These are phyloP conservation scores for Plasmodium gonderi DNA, from an alignment of 169 alveolate genomes.

Conservation along the genomic window DNA sequence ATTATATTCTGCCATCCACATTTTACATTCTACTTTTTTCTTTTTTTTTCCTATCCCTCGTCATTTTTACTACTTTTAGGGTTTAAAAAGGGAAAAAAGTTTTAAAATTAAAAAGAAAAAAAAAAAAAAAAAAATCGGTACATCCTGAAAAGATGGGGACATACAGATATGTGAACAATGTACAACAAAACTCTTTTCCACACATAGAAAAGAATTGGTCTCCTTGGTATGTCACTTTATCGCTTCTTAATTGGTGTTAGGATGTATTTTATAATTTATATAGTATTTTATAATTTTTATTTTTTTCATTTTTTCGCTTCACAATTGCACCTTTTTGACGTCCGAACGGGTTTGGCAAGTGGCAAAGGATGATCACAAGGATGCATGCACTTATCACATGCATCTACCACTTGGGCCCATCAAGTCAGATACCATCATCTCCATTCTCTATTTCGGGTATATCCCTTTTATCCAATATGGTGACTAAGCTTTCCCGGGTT, in stretches of 20 bases:
- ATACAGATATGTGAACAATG: neutral
- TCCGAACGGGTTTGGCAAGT: too few relatives aligned
- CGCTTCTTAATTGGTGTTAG: too few relatives aligned
- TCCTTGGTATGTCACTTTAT: neutral
- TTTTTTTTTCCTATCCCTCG: neutral
- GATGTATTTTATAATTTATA: neutral
- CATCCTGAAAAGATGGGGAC: neutral
- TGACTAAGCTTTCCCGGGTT: constrained; percentile 47
- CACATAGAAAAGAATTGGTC: neutral
- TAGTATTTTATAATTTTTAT: neutral
- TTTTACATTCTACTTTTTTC: neutral
- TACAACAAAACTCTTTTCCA: neutral
- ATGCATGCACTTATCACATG: neutral
- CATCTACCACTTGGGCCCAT: neutral
- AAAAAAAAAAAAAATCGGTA: neutral
- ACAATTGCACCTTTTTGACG: neutral
- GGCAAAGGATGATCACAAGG: neutral
- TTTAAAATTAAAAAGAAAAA: neutral
- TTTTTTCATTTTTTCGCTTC: neutral
- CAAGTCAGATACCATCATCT: neutral
- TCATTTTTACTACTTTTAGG: neutral
- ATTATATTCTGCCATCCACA: too few relatives aligned
- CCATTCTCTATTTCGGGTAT: constrained; percentile 54
- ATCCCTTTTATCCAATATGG: constrained; percentile 44
- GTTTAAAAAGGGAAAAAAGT: neutral